Conservation (phyloP, 1,284 basidiomycete genomes). For the Papiliotrema fonsecae region DNA sequence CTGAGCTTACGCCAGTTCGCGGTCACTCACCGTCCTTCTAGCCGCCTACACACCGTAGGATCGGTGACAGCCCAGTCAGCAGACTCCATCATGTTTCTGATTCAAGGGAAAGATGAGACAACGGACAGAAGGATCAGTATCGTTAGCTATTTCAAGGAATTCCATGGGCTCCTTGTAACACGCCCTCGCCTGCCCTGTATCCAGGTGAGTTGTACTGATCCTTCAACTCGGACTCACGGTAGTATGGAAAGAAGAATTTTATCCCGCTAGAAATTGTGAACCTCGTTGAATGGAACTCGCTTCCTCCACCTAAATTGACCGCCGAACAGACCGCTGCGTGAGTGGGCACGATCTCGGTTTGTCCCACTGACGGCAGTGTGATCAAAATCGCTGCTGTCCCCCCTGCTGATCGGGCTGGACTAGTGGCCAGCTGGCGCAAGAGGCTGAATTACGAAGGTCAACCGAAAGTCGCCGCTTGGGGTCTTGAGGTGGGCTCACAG, state of each 20-base stretch:
- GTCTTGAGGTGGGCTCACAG: conserved; percentile 36
- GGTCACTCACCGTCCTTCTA: conserved; percentile 32
- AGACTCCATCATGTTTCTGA: conserved; percentile 27
- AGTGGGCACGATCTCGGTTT: neutral
- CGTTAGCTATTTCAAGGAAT: conserved; percentile 40
- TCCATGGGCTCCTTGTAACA: conserved; percentile 37
- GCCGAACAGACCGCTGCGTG: conserved; percentile 42
- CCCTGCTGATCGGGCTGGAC: conserved; percentile 34
- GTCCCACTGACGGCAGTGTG: conserved; percentile 22
- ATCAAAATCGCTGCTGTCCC: conserved; percentile 46
- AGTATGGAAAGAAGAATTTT: conserved; percentile 42
- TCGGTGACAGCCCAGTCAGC: conserved; percentile 30
- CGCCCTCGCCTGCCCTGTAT: conserved; percentile 44
- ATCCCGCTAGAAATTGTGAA: conserved; percentile 46
- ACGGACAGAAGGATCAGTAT: conserved; percentile 26
- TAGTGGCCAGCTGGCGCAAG: conserved; percentile 38
- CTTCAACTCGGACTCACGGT: conserved; percentile 36
- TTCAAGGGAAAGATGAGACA: conserved; percentile 21
- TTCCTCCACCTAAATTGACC: conserved; percentile 26
- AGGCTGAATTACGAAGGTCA: conserved; percentile 33
- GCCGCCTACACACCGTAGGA: conserved; percentile 33
- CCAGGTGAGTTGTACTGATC: conserved; percentile 4
- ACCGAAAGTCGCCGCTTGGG: conserved; percentile 46
- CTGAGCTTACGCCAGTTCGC: neutral
- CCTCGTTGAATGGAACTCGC: conserved; percentile 39